Conservation (phyloP, 140 eudicot species). For the Cichorium intybus region DNA sequence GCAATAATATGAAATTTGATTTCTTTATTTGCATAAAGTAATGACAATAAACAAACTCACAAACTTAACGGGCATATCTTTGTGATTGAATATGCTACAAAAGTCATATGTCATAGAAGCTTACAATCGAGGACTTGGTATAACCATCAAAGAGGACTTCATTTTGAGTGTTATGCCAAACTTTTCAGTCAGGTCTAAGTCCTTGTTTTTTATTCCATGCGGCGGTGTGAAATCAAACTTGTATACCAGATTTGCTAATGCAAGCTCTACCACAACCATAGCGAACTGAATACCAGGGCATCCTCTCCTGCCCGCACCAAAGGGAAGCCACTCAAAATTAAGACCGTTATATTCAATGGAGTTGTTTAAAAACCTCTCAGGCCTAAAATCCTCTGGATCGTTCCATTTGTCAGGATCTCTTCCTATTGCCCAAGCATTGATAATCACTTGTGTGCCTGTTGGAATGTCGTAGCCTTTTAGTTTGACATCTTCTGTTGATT, state of each 20-base stretch:
- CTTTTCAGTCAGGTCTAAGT: slow-evolving; percentile 18
- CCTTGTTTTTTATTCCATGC: not conserved
- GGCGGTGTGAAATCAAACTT: slow-evolving; percentile 10
- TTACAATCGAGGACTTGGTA: slow-evolving; percentile 1
- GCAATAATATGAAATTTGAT: no score
- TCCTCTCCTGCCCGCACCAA: slow-evolving; percentile 24
- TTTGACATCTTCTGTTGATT: slow-evolving; percentile 23
- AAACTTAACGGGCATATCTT: no score
- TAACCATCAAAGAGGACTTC: not conserved
- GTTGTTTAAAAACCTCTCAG: slow-evolving; percentile 21
- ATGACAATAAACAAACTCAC: no score
- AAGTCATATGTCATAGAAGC: no score
- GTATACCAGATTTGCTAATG: slow-evolving; percentile 10
- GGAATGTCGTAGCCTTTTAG: slow-evolving; percentile 28
- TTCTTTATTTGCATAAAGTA: no score
- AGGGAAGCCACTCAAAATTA: slow-evolving; percentile 19
- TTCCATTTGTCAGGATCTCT: slow-evolving; percentile 32
- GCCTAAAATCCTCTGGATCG: slow-evolving; percentile 10
- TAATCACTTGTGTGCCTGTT: slow-evolving; percentile 18
- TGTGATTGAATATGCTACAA: no score
- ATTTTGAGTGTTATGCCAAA: not conserved
- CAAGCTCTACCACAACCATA: not conserved
- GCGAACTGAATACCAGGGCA: no score
- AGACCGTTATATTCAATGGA: slow-evolving; percentile 17
- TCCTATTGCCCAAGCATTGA: no score